Conservation (phyloP, 495 filamentous ascomycete species). For the Glutinoglossum americanum region DNA sequence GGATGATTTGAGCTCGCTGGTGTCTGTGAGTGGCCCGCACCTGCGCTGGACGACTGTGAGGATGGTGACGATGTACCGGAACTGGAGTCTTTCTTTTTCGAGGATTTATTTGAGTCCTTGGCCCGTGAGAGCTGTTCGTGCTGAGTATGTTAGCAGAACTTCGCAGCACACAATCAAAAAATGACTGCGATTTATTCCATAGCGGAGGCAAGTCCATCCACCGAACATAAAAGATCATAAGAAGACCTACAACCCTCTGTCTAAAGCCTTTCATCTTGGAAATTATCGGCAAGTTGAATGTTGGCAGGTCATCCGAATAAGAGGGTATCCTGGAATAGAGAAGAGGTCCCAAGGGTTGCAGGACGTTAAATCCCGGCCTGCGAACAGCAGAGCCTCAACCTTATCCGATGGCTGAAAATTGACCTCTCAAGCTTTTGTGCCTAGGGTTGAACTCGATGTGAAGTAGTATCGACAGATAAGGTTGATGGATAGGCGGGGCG, state of each 20-base stretch:
- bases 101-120: slow-evolving; percentile 79
- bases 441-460: background rate
- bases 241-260: slow-evolving; percentile 77
- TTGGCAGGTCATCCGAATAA: background rate
- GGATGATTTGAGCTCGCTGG: slow-evolving; percentile 39
- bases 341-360: background rate
- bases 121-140: slow-evolving; percentile 84
- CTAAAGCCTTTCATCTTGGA: slow-evolving; percentile 88
- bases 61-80: slow-evolving; percentile 63
- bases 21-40: slow-evolving; percentile 37
- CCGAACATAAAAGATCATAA: slow-evolving; percentile 2
- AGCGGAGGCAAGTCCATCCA: background rate
- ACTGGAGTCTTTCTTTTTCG: slow-evolving; percentile 77
- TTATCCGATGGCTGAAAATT: background rate
- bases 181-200: background rate
- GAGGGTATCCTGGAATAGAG: background rate
- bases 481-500: background rate
- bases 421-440: background rate
- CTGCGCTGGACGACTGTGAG: slow-evolving; percentile 27
- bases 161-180: background rate
- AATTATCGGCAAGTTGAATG: background rate
- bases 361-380: background rate
- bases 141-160: slow-evolving; percentile 21
- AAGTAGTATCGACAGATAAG: background rate
- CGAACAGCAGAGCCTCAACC: background rate